Conservation (phyloP, 306 rosid species). For the Vigna nakashimae region DNA sequence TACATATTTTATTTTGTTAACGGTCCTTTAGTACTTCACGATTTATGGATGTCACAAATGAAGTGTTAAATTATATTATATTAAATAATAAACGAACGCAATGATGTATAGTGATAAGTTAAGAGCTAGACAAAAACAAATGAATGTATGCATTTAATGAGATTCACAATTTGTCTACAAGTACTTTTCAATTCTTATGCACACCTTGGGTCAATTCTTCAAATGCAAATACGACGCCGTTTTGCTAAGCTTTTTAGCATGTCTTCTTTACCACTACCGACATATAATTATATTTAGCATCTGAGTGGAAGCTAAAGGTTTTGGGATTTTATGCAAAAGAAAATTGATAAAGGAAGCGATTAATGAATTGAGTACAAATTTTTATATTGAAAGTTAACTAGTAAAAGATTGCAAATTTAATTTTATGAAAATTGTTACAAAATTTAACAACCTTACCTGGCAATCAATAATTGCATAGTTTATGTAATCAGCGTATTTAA, state of each 20-base stretch:
- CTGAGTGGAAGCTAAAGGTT: neutral
- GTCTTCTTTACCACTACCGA: too few species aligned
- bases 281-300: too few species aligned
- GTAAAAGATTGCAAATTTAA: too few species aligned
- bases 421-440: too few species aligned
- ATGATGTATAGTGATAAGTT: too few species aligned
- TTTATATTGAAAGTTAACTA: neutral
- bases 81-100: too few species aligned
- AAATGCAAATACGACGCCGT: neutral
- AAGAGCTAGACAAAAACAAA: too few species aligned
- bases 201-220: neutral
- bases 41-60: neutral
- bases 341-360: neutral
- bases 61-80: neutral
- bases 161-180: too few species aligned
- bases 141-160: too few species aligned
- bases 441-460: too few species aligned
- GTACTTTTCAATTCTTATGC: neutral
- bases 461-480: neutral
- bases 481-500: neutral
- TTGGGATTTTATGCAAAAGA: neutral
- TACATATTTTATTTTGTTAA: too few species aligned
- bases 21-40: neutral
- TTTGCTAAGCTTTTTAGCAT: too few species aligned
- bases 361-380: neutral